Percentiles rank a stretch among this genome's conserved stretches.
Conservation (phyloP, 345 rosid genomes). For the Citrus cavaleriei region DNA sequence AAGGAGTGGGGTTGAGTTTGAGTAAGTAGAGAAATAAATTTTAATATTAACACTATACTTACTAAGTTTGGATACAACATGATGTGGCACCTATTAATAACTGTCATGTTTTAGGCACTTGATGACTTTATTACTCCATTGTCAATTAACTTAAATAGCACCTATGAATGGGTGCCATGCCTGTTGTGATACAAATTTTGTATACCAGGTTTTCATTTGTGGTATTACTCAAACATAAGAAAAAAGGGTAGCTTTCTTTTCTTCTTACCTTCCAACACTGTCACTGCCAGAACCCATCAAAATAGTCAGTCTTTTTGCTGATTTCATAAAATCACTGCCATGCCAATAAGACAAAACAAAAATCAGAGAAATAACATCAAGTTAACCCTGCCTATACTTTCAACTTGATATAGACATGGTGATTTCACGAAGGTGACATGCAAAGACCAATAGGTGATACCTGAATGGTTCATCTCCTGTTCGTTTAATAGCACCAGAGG, state of each 20-base stretch:
- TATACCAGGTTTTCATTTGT: too few species aligned
- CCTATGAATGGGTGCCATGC: neutral
- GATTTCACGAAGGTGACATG: neutral
- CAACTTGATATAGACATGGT: neutral
- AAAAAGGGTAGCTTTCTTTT: neutral
- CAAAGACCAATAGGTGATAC: conserved; percentile 24
- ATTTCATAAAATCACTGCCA: conserved; percentile 60
- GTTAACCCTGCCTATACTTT: neutral
- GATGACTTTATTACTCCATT: too few species aligned
- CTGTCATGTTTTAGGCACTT: too few species aligned
- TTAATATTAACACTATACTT: too few species aligned
- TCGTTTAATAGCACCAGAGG: conserved; percentile 50
- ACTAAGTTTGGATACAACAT: too few species aligned
- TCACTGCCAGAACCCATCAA: conserved; percentile 47
- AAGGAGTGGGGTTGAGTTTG: neutral
- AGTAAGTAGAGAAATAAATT: neutral
- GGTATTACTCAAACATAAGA: neutral
- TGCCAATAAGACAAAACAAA: neutral
- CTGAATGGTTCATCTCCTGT: conserved; percentile 89
- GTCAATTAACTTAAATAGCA: neutral
- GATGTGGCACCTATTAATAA: too few species aligned
- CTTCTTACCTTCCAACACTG: conserved; percentile 55
- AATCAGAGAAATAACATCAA: neutral
- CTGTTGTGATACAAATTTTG: neutral
- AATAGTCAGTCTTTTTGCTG: conserved; percentile 72